These are phyloP conservation scores for Austroboletus niveus DNA, from an alignment of 1,284 basidiomycete genomes.

Conservation along the genomic window DNA sequence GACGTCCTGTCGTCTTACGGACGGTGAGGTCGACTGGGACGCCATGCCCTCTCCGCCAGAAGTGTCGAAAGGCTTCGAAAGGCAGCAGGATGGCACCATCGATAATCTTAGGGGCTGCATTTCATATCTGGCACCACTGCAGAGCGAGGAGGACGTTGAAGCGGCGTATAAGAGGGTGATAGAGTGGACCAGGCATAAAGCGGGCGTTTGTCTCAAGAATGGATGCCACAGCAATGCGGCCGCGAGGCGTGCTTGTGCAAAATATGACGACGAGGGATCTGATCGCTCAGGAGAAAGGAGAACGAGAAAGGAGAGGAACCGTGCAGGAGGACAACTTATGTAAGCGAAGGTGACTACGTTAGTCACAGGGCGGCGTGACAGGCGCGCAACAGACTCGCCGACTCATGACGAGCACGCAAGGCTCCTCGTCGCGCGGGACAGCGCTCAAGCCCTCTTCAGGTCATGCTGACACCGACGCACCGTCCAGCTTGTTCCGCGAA, in stretches of 20 bases:
- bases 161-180: conserved; percentile 18
- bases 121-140: conserved; percentile 27
- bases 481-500: conserved; percentile 25
- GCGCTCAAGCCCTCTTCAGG: too few species aligned
- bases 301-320: conserved; percentile 16
- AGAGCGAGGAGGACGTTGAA: conserved; percentile 5
- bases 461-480: not conserved
- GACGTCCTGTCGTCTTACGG: not conserved
- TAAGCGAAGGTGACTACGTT: conserved; percentile 14
- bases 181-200: conserved; percentile 16
- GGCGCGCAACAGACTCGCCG: conserved; percentile 4
- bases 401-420: too few species aligned
- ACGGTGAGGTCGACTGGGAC: too few species aligned
- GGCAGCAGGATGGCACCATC: conserved; percentile 13
- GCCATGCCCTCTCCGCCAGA: conserved; percentile 3
- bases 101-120: conserved; percentile 27
- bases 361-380: conserved; percentile 25
- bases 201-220: conserved; percentile 12
- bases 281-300: conserved; percentile 20
- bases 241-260: not conserved
- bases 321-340: conserved; percentile 24
- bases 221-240: conserved; percentile 10
- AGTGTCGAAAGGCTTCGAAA: conserved; percentile 14
- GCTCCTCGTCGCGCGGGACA: too few species aligned
- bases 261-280: conserved; percentile 5